Base-by-base conservation (phyloP, 2,329 filamentous ascomycete genomes). In the Furcasterigmium sp. region DNA sequence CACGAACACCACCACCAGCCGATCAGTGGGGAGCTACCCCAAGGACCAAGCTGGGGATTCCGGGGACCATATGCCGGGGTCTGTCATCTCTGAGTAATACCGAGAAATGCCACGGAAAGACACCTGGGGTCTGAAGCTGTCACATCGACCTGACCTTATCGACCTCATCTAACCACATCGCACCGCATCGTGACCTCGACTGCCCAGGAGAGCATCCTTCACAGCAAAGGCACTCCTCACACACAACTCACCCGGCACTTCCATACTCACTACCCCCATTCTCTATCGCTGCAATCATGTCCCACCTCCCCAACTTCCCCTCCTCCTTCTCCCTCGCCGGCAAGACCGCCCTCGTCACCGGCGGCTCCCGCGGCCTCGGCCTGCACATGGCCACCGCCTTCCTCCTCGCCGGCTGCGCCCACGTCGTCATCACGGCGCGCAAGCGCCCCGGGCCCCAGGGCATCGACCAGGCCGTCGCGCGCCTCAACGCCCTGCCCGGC, bases 401-500 rank as follows among this genome's bases (percentile, higher is more conserved):
- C 45, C 73, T 87, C 36, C 80, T 82, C 65, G 78, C 84, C n/a
- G 84, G 84, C 47, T 82, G 76, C 59, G 77, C 79, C 44, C 82
- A 81, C 52, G 76, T 87, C 48, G 81, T 86, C 67, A 84, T 87
- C 60, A 85, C 82, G n/a, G 84, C 80, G 5, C 80, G 84, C 54
- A 87, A 86, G 67, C 73, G 76, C 41, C 65, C 72, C 28, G 83
- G 81, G 20, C 84, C 80, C 3, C 53, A 62, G 39, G 61, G 61
- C 18, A 59, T 67, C 64, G 72, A 79, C 37, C 76, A 81, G 57
- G 84, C 84, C 25, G 79, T 81, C 48, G 73, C 71, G 3, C 79
- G 78, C 23, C 75, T 87, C 41, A 86, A 87, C 55, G 73, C 72
- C 4, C 70, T 87, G 1, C 75, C 78, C 45, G 66, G 68, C 1